Percentiles rank a stretch among this genome's conserved stretches.
phyloP scores from a whole-genome alignment of 306 rosid genomes.

The Quercus bicolor region DNA sequence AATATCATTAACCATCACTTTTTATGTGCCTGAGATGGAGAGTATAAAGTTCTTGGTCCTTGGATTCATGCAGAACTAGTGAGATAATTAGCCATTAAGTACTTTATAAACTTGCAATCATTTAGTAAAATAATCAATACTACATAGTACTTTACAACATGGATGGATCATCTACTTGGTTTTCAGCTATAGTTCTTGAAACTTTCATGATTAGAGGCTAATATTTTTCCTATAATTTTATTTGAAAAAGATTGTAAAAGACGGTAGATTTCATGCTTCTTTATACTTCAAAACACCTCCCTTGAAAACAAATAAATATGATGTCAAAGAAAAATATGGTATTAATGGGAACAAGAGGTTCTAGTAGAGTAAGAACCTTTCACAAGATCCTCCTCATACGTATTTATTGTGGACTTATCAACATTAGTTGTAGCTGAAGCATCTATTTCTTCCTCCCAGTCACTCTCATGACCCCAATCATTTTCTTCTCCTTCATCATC shows the following conservation, averaged over 20 bases:
- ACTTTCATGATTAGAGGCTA: neutral
- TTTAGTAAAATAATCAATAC: neutral
- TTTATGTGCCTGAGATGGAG: neutral
- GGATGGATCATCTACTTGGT: neutral
- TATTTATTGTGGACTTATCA: constrained; percentile 30
- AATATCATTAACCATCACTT: neutral
- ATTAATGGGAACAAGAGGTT: constrained; percentile 8
- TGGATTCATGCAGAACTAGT: neutral
- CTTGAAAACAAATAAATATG: constrained; percentile 8
- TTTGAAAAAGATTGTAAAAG: neutral
- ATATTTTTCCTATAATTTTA: neutral
- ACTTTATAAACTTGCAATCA: neutral
- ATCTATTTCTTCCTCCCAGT: constrained; percentile 50
- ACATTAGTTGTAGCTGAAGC: constrained; percentile 29
- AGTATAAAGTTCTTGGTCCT: neutral
- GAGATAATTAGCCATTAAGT: neutral
- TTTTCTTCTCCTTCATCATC: constrained; percentile 47
- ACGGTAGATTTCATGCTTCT: constrained; percentile 10
- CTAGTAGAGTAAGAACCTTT: constrained; percentile 46
- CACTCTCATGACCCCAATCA: constrained; percentile 49
- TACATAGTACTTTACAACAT: neutral
- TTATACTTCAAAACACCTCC: constrained; percentile 3
- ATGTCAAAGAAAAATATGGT: neutral
- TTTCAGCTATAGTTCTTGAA: neutral
- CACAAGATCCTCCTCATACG: constrained; percentile 48